These are phyloP conservation scores for Boletus rex-veris DNA, from an alignment of 768 basidiomycete species.

Conservation along the genomic window DNA sequence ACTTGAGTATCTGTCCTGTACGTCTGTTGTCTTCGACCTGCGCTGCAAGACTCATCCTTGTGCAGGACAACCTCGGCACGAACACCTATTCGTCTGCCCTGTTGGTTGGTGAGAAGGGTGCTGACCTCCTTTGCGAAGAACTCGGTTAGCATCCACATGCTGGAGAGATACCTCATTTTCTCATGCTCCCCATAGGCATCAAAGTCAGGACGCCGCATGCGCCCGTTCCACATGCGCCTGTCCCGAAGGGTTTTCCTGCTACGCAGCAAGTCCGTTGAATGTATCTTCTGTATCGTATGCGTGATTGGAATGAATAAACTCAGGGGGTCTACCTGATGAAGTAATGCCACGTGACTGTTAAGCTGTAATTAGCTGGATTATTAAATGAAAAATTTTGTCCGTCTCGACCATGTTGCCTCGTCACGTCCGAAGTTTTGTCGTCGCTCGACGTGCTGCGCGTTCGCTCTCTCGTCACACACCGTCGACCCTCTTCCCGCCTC, in stretches of 20 bases:
- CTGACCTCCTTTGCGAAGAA: slow-evolving; percentile 56
- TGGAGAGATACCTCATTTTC: no score
- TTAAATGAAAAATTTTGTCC: slow-evolving; percentile 6
- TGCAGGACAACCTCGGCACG: slow-evolving; percentile 66
- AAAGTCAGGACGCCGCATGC: slow-evolving; percentile 63
- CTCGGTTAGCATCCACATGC: slow-evolving; percentile 42
- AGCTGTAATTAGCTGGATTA: background rate
- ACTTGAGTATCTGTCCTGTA: slow-evolving; percentile 71
- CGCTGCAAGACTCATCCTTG: background rate
- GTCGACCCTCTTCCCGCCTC: slow-evolving; percentile 15
- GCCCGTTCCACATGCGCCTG: slow-evolving; percentile 64
- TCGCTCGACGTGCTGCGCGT: slow-evolving; percentile 26
- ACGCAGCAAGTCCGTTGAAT: slow-evolving; percentile 36
- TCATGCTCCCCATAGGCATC: slow-evolving; percentile 39
- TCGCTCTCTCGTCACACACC: slow-evolving; percentile 13
- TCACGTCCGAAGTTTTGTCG: slow-evolving; percentile 40
- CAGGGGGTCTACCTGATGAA: no score
- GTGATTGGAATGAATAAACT: no score
- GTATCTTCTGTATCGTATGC: background rate
- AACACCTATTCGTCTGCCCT: slow-evolving; percentile 73
- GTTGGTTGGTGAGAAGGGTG: slow-evolving; percentile 68
- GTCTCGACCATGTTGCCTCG: slow-evolving; percentile 42
- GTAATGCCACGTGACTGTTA: slow-evolving; percentile 7
- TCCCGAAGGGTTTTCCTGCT: slow-evolving; percentile 48
- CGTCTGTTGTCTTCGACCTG: slow-evolving; percentile 16